phyloP scores from a whole-genome alignment of 73 alveolate genomes.

The Paramecium octaurelia region DNA sequence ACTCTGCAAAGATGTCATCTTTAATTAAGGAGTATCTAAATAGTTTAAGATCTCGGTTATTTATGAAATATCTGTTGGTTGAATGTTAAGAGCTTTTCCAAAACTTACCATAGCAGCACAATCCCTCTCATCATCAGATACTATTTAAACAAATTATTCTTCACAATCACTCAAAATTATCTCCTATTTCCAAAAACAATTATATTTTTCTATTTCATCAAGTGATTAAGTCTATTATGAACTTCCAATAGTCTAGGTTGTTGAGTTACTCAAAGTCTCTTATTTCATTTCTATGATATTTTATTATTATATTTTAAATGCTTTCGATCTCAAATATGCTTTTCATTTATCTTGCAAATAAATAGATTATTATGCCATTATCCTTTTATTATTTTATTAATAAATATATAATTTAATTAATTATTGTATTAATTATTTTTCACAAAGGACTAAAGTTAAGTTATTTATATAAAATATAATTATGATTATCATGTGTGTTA shows the following conservation, averaged over 20 bases:
- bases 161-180: neutral
- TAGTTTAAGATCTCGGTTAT: neutral
- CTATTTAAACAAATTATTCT: neutral
- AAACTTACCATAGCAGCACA: neutral
- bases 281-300: neutral
- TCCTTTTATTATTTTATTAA: neutral
- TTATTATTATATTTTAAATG: neutral
- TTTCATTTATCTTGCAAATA: neutral
- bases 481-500: too few relatives aligned
- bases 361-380: neutral
- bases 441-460: too few relatives aligned
- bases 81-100: neutral
- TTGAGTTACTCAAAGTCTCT: neutral
- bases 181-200: neutral
- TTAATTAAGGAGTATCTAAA: neutral
- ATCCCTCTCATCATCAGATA: neutral
- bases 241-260: neutral
- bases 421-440: too few relatives aligned
- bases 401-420: neutral
- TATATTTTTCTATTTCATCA: slow-evolving; percentile 8
- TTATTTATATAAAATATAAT: too few relatives aligned
- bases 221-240: neutral
- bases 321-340: neutral
- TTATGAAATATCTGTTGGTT: neutral
- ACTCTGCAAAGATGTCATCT: neutral